phyloP scores from a whole-genome alignment of 73 alveolate species.

The Paramecium octaurelia region DNA sequence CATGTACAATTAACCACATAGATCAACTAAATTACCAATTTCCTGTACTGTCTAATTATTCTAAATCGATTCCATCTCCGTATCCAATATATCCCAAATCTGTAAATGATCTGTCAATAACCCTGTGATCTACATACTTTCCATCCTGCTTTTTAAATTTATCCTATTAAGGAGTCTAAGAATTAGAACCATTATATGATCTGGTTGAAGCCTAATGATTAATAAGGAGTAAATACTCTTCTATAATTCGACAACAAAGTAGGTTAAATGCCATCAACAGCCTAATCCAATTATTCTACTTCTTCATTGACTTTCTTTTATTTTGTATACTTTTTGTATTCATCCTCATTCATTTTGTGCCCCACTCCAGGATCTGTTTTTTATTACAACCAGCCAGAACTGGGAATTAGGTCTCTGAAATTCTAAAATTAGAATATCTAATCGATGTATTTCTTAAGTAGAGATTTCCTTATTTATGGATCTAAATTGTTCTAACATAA shows the following conservation, averaged over 20 bases:
- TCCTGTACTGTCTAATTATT: constrained; percentile 28
- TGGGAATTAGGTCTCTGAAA: neutral
- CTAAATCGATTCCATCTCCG: constrained; percentile 48
- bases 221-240: neutral
- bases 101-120: constrained; percentile 7
- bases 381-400: constrained; percentile 21
- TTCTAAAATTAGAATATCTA: neutral
- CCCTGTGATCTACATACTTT: constrained; percentile 1
- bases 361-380: neutral
- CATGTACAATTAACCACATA: neutral
- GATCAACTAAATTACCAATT: constrained; percentile 36
- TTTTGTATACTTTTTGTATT: neutral
- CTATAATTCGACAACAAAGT: neutral
- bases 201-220: constrained; percentile 18
- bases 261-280: neutral
- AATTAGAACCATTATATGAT: constrained; percentile 24
- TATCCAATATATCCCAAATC: constrained; percentile 50
- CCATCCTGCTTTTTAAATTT: neutral
- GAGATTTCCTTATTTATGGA: neutral
- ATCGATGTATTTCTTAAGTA: neutral
- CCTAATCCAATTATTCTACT: neutral
- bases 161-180: constrained; percentile 18
- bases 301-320: neutral
- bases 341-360: constrained; percentile 35
- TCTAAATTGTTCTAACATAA: neutral